phyloP scores from a whole-genome alignment of 768 basidiomycete species.

The Suillus americanus region DNA sequence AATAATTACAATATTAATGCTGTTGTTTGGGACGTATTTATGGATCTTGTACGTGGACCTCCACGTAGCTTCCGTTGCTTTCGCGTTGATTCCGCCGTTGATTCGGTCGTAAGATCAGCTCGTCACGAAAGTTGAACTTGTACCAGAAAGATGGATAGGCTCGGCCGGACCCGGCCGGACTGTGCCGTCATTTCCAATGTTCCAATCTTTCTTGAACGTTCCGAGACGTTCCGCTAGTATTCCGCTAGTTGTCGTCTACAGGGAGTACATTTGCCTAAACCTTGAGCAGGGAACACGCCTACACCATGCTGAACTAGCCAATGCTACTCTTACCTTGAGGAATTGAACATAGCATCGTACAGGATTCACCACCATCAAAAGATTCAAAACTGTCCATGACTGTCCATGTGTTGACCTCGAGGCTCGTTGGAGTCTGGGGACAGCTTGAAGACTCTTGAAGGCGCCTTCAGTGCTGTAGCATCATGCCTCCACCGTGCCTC shows the following conservation, averaged over 20 bases:
- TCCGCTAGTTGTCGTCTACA: neutral
- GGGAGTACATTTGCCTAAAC: neutral
- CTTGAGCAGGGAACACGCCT: neutral
- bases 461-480: neutral
- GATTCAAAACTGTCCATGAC: neutral
- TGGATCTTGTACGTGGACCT: neutral
- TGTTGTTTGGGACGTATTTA: neutral
- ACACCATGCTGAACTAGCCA: neutral
- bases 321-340: neutral
- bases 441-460: neutral
- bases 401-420: neutral
- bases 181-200: neutral
- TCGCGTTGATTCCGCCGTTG: neutral
- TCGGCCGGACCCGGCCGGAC: neutral
- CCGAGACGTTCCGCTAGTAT: neutral
- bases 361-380: constrained; percentile 2
- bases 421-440: neutral
- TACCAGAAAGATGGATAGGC: neutral
- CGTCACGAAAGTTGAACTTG: neutral
- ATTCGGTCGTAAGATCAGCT: neutral
- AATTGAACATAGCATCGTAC: neutral
- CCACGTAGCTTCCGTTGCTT: neutral
- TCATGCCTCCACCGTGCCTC: neutral
- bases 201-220: neutral
- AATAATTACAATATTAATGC: neutral